Evolutionary conservation across 208 protist species (phyloP).

Genomic region (Trypanosoma lewisi): DNA sequence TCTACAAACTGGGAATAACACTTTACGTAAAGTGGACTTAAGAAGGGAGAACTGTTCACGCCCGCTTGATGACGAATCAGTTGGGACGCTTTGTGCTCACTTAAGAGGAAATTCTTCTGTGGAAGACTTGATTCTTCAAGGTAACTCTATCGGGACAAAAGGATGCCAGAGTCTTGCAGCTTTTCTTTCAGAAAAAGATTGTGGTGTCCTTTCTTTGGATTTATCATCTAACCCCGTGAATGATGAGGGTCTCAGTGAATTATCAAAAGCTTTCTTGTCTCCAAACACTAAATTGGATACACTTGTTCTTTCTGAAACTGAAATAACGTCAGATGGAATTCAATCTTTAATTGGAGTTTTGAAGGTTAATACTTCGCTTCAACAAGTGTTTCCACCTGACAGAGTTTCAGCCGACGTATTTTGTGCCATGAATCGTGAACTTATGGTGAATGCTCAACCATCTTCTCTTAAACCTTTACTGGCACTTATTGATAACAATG

Average conservation of each 20-base stretch:
- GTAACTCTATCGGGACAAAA: conserved; percentile 54
- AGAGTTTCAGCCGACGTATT: conserved; percentile 27
- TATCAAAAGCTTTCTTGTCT: conserved; percentile 51
- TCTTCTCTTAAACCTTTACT: conserved; percentile 56
- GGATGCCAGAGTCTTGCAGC: conserved; percentile 54
- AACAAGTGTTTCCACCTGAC: conserved; percentile 34
- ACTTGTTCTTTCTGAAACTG: conserved; percentile 51
- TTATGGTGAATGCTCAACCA: conserved; percentile 73
- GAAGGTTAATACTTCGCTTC: conserved; percentile 43
- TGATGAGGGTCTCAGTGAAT: conserved; percentile 42
- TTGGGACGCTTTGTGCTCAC: conserved; percentile 55
- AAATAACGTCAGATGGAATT: conserved; percentile 48
- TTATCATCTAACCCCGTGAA: conserved; percentile 67
- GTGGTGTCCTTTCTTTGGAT: conserved; percentile 41
- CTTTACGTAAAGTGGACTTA: conserved; percentile 52
- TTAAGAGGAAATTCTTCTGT: conserved; percentile 47
- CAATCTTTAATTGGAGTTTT: conserved; percentile 33
- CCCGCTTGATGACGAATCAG: conserved; percentile 59
- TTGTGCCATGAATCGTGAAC: conserved; percentile 39
- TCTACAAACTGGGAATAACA: conserved; percentile 49
- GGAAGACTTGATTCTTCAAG: conserved; percentile 42
- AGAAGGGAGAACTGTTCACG: conserved; percentile 29
- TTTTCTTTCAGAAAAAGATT: conserved; percentile 40
- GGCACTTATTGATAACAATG: conserved; percentile 47
- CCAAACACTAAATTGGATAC: conserved; percentile 43